Evolutionary conservation across 768 basidiomycete species (phyloP).

Genomic region (Amanita rubescens): DNA sequence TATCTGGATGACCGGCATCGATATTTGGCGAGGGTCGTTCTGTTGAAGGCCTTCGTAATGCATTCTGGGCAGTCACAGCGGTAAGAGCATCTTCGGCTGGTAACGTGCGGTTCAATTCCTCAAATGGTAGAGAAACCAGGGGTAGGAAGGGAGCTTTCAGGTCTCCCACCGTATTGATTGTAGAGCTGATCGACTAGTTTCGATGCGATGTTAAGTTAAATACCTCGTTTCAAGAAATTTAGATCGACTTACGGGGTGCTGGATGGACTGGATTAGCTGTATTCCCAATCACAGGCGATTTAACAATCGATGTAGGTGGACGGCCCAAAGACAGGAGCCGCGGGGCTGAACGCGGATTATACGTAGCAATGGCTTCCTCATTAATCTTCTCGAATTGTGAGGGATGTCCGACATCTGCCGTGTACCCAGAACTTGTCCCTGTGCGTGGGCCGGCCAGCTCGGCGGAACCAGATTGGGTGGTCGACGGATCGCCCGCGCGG

Average conservation of each 20-base stretch:
- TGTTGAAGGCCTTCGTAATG: slow-evolving; percentile 12
- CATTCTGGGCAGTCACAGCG: slow-evolving; percentile 5
- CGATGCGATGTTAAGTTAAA: neutral
- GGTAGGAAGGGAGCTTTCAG: slow-evolving; percentile 22
- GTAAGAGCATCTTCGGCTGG: slow-evolving; percentile 15
- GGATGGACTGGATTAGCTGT: slow-evolving; percentile 12
- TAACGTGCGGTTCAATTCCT: slow-evolving; percentile 33
- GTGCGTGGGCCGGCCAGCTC: neutral
- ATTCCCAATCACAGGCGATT: slow-evolving; percentile 15
- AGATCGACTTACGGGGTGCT: slow-evolving; percentile 18
- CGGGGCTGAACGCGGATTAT: slow-evolving; percentile 44
- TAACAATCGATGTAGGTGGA: slow-evolving; percentile 21
- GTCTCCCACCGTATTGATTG: slow-evolving; percentile 15
- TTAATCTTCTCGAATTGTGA: neutral
- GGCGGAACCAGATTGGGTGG: neutral
- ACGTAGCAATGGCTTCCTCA: slow-evolving; percentile 16
- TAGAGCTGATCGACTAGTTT: slow-evolving; percentile 15
- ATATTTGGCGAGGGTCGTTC: slow-evolving; percentile 12
- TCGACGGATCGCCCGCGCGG: neutral
- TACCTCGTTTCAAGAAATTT: slow-evolving; percentile 1
- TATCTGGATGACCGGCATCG: neutral
- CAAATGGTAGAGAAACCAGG: slow-evolving; percentile 52
- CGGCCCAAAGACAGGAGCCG: slow-evolving; percentile 43
- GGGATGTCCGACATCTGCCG: slow-evolving; percentile 10
- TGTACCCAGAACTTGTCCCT: neutral